Evolutionary conservation across 2,329 filamentous ascomycete species (phyloP), one percentile per base, ranked within the genome.

Genomic region (Fusarium nelsonii): DNA sequence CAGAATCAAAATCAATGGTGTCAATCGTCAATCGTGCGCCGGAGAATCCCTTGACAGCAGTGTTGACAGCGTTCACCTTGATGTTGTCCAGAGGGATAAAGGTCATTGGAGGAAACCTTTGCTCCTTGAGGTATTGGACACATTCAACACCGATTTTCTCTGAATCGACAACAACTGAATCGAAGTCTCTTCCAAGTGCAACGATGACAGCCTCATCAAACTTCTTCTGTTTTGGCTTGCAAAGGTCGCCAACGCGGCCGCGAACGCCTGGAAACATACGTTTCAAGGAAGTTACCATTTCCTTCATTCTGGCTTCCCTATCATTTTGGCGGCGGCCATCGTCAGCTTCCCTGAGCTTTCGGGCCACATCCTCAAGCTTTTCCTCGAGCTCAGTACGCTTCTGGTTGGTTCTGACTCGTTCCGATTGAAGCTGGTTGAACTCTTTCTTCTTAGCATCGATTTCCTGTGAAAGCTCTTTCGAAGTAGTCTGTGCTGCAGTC

Each of bases 41-140:
- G 57, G 92, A 87, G 78, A 97, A 91, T 30, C 94, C 93, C 80
- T 97, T 97, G 70, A 99, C 84, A 63, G 93, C 94, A 7, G 93
- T 92, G 77, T 97, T 97, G 62, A 96, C 88, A 12, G 93, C 90
- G 78, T 93, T 94, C 76, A 97, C 94, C 76, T 98, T 97, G 78
- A 99, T 97, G 53, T 97, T 97, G 83, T 99, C 96, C 18, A 99
- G 85, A 1, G 96, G 96, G 68, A 98, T 94, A 79, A 99, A 98
- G 2, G 93, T 97, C 81, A 96, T 93, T 60, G 94, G 93, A 8
- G 92, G 88, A 55, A 92, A 90, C 58, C 93, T 90, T 77, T 97
- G 93, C 69, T 97, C 93, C 73, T 96, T 96, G 61, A 99, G 87
- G 75, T 97, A 97, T 72, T 96, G 90, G 58, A 99, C 96, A 78